A percentile compares a stretch with the other conserved stretches of the same genome.
Conservation (phyloP, 78 protist genomes). For the Bodo saltans region DNA sequence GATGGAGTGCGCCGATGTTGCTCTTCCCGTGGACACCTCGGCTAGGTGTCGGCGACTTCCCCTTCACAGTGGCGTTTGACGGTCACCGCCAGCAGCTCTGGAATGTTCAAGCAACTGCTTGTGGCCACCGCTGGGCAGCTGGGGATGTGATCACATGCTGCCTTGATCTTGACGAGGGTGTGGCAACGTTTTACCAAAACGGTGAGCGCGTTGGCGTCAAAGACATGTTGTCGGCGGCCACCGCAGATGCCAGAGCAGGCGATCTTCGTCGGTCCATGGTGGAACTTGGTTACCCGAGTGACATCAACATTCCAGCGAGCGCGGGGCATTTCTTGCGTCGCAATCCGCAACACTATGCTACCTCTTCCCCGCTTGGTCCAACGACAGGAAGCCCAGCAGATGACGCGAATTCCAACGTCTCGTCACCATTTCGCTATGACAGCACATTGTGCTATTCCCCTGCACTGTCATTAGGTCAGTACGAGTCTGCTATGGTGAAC, state of each 20-base stretch:
- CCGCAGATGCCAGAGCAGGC: too few species aligned
- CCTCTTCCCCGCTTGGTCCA: too few species aligned
- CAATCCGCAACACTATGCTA: too few species aligned
- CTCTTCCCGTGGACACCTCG: not conserved
- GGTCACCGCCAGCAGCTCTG: slow-evolving; percentile 30
- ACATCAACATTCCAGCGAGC: too few species aligned
- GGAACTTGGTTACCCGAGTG: slow-evolving; percentile 13
- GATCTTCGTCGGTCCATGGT: too few species aligned
- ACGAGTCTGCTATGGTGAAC: not conserved
- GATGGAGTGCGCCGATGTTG: not conserved
- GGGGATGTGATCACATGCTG: slow-evolving; percentile 29
- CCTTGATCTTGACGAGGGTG: slow-evolving; percentile 15
- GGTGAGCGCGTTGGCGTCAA: too few species aligned
- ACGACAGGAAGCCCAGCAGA: too few species aligned
- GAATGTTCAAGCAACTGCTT: slow-evolving; percentile 2
- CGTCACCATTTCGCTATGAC: too few species aligned
- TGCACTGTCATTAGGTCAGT: not conserved
- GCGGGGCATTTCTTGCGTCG: too few species aligned
- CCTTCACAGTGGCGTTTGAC: slow-evolving; percentile 38
- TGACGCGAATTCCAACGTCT: not conserved
- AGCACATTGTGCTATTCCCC: slow-evolving; percentile 29
- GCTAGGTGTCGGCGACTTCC: slow-evolving; percentile 35
- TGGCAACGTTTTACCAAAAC: not conserved
- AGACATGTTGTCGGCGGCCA: too few species aligned
- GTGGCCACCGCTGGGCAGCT: slow-evolving; percentile 31